Percentiles rank a stretch among this genome's conserved stretches.
Evolutionary conservation across 2,329 filamentous ascomycete genomes (phyloP).

Genomic region (Aureobasidium sp.): DNA sequence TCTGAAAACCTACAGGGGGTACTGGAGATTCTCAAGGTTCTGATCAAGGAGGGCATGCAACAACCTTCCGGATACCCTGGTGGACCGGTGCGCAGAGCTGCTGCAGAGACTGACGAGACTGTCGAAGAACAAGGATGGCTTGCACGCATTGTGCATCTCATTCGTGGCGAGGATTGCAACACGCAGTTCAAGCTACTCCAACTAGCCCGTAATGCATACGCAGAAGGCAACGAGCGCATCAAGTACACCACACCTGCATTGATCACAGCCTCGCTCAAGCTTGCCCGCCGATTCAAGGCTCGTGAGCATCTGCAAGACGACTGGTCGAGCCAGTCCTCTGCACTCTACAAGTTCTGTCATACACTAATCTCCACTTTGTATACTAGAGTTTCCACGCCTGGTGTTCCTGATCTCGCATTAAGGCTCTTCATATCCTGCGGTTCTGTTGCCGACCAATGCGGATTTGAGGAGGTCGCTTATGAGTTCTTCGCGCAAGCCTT

Average conservation of each 20-base stretch:
- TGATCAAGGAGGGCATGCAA: constrained; percentile 89
- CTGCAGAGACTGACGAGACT: constrained; percentile 87
- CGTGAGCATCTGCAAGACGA: constrained; percentile 80
- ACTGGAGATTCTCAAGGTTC: constrained; percentile 75
- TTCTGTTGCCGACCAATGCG: constrained; percentile 82
- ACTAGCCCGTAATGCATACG: constrained; percentile 74
- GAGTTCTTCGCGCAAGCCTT: constrained; percentile 98
- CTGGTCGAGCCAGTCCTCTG: constrained; percentile 64
- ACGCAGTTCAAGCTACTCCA: constrained; percentile 92
- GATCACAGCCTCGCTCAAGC: constrained; percentile 79
- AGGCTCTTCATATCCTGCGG: constrained; percentile 87
- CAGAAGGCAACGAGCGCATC: constrained; percentile 88
- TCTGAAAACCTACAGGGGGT: constrained; percentile 78
- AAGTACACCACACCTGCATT: constrained; percentile 91
- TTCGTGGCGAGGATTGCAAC: constrained; percentile 77
- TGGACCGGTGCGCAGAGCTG: constrained; percentile 62
- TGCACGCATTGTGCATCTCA: constrained; percentile 80
- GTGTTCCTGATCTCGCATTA: constrained; percentile 77
- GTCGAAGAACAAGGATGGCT: constrained; percentile 98
- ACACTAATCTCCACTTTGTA: constrained; percentile 80
- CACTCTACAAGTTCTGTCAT: constrained; percentile 93
- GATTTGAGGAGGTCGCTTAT: constrained; percentile 92
- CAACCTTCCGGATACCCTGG: constrained; percentile 71
- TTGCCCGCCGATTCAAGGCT: constrained; percentile 79
- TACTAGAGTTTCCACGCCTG: constrained; percentile 61